Evolutionary conservation across 2,329 filamentous ascomycete genomes (phyloP).

Genomic region (Botryotinia convoluta): DNA sequence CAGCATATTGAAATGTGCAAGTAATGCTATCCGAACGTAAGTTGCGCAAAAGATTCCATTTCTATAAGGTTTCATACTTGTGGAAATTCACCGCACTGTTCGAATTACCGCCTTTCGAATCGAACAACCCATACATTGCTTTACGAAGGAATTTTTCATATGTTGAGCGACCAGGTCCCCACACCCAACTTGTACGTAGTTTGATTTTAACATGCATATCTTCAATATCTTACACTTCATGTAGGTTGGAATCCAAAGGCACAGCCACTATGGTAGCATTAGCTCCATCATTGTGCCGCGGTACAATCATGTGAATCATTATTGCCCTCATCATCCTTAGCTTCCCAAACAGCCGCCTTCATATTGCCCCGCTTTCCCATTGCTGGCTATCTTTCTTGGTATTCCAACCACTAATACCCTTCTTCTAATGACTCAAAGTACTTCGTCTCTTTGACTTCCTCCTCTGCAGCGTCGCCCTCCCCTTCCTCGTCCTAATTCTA

Average conservation of each 20-base stretch:
- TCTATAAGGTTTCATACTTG: not conserved
- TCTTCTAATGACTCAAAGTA: constrained; percentile 38
- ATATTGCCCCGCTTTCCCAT: not conserved
- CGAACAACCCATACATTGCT: not conserved
- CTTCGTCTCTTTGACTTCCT: constrained; percentile 38
- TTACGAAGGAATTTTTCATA: not conserved
- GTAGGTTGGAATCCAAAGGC: not conserved
- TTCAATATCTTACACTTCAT: constrained; percentile 13
- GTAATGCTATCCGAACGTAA: not conserved
- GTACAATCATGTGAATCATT: not conserved
- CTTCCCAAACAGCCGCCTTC: not conserved
- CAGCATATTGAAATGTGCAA: not conserved
- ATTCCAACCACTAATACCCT: not conserved
- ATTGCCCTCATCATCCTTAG: not conserved
- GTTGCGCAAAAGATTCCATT: too few relatives aligned
- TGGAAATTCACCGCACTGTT: not conserved
- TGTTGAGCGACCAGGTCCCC: not conserved
- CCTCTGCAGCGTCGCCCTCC: constrained; percentile 34
- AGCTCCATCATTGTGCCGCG: not conserved
- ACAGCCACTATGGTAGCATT: not conserved
- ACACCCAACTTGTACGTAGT: not conserved
- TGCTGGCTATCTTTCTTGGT: not conserved
- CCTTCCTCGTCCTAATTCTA: constrained; percentile 37
- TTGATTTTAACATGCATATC: not conserved
- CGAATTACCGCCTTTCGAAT: not conserved